These are phyloP conservation scores for Amauroascus verrucosus DNA, from an alignment of 2,329 filamentous ascomycete genomes.

Conservation along the genomic window DNA sequence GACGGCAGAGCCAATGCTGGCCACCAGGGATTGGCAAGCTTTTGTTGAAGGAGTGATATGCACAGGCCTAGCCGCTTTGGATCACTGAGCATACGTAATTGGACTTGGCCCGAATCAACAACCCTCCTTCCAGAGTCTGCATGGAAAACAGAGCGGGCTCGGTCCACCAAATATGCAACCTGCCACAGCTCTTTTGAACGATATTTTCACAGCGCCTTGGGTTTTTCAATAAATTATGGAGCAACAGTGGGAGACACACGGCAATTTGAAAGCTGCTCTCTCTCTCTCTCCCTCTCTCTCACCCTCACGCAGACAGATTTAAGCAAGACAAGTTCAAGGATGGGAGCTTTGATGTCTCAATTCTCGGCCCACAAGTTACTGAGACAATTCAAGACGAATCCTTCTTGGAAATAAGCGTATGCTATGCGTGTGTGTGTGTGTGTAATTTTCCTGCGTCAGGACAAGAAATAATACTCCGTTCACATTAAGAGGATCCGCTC, in stretches of 20 bases:
- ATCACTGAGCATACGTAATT: conserved; percentile 1
- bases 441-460: no score
- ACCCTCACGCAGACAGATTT: not conserved
- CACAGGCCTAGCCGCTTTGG: conserved; percentile 1
- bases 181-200: no score
- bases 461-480: not conserved
- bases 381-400: no score
- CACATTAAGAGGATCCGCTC: not conserved
- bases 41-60: not conserved
- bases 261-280: not conserved
- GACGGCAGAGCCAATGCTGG: not conserved
- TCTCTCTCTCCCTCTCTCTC: not conserved
- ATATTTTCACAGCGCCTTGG: not conserved
- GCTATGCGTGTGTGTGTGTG: no score
- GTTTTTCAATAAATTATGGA: no score
- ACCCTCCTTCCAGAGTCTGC: not conserved
- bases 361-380: not conserved
- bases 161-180: not conserved
- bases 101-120: not conserved
- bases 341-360: conserved; percentile 4
- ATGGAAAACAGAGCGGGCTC: not conserved
- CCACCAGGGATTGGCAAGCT: not conserved
- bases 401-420: no score
- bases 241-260: not conserved
- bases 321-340: not conserved